phyloP scores from a whole-genome alignment of 164 flowering plant genomes.

The Umbilicus rupestris region DNA sequence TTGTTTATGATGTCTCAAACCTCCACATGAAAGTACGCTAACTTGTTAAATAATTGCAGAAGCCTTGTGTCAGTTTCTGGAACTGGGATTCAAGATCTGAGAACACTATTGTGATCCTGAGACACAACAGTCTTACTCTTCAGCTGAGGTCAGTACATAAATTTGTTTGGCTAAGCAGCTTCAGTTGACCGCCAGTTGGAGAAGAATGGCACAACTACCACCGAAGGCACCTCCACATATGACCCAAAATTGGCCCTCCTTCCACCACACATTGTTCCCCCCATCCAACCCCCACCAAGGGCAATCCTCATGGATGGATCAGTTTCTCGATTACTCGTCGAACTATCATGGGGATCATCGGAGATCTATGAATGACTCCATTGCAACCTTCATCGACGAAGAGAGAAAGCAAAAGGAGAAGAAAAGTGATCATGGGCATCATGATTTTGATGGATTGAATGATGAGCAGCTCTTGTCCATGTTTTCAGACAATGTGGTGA shows the following conservation, averaged over 20 bases:
- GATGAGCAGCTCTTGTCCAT: conserved; percentile 71
- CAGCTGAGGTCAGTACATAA: not conserved
- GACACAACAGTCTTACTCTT: not conserved
- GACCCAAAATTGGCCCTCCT: conserved; percentile 40
- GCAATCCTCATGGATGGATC: conserved; percentile 45
- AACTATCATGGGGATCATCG: conserved; percentile 47
- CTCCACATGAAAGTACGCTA: conserved; percentile 6
- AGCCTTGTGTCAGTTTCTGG: not conserved
- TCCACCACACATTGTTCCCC: conserved; percentile 1
- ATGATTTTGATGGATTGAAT: no score
- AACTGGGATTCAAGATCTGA: not conserved
- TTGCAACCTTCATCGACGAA: conserved; percentile 40
- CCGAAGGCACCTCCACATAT: conserved; percentile 62
- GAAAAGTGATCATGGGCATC: not conserved
- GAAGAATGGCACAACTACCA: conserved; percentile 70
- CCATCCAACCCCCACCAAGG: conserved; percentile 11
- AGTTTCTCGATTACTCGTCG: conserved; percentile 52
- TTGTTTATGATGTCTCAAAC: conserved; percentile 4
- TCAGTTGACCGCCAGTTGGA: not conserved
- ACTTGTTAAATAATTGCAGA: not conserved
- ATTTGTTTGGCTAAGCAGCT: not conserved
- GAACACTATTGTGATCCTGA: not conserved
- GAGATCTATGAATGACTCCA: conserved; percentile 65
- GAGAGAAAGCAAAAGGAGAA: not conserved
- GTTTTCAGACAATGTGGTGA: conserved; percentile 45